Evolutionary conservation across 495 filamentous ascomycete genomes (phyloP).

Genomic region (Cryomyces minteri): DNA sequence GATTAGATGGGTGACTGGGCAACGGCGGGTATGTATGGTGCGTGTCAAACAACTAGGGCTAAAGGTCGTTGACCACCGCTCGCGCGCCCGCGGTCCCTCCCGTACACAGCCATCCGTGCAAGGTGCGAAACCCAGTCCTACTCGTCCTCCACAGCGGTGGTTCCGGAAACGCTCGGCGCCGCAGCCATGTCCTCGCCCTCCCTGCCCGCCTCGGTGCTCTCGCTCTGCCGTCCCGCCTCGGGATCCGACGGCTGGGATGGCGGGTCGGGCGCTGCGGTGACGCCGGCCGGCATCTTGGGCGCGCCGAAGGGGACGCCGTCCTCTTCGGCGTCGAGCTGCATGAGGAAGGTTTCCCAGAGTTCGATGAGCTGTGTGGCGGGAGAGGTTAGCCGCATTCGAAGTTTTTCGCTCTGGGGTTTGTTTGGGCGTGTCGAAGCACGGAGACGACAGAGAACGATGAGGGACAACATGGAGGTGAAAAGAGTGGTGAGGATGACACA

Average conservation of each 20-base stretch:
- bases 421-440: conserved; percentile 2
- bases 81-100: no score
- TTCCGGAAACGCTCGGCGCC: background rate
- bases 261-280: background rate
- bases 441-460: background rate
- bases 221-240: background rate
- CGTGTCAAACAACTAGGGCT: no score
- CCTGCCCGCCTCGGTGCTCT: background rate
- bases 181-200: background rate
- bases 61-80: no score
- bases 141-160: background rate
- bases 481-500: conserved; percentile 21
- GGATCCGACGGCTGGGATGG: conserved; percentile 3
- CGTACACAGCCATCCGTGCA: no score
- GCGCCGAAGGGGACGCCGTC: conserved; percentile 32
- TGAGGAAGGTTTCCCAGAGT: conserved; percentile 92
- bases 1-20: no score
- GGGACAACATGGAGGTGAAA: background rate
- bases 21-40: no score
- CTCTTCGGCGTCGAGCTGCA: conserved; percentile 87
- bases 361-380: conserved; percentile 63
- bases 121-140: background rate
- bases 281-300: conserved; percentile 8
- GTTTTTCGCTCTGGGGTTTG: no score
- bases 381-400: background rate